phyloP scores from a whole-genome alignment of 2,329 filamentous ascomycete genomes.

The Cytospora schulzeri region DNA sequence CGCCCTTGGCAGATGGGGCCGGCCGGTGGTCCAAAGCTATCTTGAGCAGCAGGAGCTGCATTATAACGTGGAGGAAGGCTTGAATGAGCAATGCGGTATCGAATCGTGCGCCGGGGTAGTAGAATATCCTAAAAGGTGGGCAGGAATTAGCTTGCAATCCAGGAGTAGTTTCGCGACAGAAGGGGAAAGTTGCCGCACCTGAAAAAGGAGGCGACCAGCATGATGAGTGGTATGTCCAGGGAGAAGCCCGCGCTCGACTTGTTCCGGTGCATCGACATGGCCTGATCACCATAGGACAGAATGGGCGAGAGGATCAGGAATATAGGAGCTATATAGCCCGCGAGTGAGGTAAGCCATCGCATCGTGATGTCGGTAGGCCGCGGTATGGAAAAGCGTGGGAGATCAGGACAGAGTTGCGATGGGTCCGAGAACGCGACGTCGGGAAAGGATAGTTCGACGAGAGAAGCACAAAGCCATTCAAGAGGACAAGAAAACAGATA shows the following conservation, averaged over 20 bases:
- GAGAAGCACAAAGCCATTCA: not conserved
- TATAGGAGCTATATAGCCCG: slow-evolving; percentile 61
- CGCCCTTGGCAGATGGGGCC: slow-evolving; percentile 59
- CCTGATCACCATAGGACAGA: slow-evolving; percentile 67
- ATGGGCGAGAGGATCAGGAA: slow-evolving; percentile 67
- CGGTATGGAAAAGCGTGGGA: not conserved
- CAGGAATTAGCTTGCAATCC: slow-evolving; percentile 20
- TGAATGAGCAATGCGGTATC: slow-evolving; percentile 66
- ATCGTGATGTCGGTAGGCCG: slow-evolving; percentile 32
- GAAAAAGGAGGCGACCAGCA: slow-evolving; percentile 69
- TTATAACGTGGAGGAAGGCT: slow-evolving; percentile 65
- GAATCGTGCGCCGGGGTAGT: slow-evolving; percentile 68
- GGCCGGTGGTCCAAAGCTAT: slow-evolving; percentile 70
- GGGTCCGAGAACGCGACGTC: slow-evolving; percentile 1
- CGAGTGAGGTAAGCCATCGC: slow-evolving; percentile 50
- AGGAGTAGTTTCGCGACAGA: not conserved
- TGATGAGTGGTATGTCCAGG: slow-evolving; percentile 71
- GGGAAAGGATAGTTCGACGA: not conserved
- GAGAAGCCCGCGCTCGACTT: slow-evolving; percentile 70
- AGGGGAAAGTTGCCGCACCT: slow-evolving; percentile 47
- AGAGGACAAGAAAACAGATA: not conserved
- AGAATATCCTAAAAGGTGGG: slow-evolving; percentile 58
- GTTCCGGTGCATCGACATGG: slow-evolving; percentile 63
- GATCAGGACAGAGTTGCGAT: slow-evolving; percentile 7
- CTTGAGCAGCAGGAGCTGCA: slow-evolving; percentile 66